These are phyloP conservation scores for Phytophthora uliginosa DNA, from an alignment of 352 stramenopile species.

Conservation along the genomic window DNA sequence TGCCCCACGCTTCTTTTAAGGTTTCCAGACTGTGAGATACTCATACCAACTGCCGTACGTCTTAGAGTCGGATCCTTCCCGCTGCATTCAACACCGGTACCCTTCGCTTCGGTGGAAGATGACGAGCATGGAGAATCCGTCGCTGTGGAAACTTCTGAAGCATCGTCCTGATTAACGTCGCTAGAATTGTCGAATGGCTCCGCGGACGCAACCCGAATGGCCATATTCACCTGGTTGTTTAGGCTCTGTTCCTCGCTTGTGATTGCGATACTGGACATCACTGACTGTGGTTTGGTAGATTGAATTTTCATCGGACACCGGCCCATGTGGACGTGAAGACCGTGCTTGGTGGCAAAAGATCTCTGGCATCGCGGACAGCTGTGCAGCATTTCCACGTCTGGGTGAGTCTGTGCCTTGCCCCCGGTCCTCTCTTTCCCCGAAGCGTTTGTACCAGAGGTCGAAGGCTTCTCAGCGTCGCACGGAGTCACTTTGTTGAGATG, in stretches of 20 bases:
- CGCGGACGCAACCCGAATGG: background rate
- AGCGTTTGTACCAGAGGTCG: background rate
- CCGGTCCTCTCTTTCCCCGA: background rate
- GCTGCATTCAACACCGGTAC: background rate
- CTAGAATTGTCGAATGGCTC: background rate
- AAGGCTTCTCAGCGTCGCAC: constrained; percentile 6
- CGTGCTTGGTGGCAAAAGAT: constrained; percentile 2
- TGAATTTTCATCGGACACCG: background rate
- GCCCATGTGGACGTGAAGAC: constrained; percentile 9
- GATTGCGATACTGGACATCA: background rate
- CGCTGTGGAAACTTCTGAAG: background rate
- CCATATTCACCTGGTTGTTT: background rate
- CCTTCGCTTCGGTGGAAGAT: background rate
- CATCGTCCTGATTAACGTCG: background rate
- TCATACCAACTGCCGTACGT: background rate
- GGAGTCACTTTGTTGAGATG: constrained; percentile 18
- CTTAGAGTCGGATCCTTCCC: background rate
- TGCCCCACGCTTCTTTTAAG: background rate
- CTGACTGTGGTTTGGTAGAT: background rate
- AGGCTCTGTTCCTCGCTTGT: background rate
- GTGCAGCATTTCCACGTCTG: background rate
- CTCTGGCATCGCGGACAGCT: constrained; percentile 1
- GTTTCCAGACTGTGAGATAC: background rate
- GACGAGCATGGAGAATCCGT: background rate
- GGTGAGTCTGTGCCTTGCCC: background rate